A percentile compares a stretch with the other conserved stretches of the same genome.
Evolutionary conservation across 1,284 basidiomycete species (phyloP).

Genomic region (Apiotrichum veenhuisii): DNA sequence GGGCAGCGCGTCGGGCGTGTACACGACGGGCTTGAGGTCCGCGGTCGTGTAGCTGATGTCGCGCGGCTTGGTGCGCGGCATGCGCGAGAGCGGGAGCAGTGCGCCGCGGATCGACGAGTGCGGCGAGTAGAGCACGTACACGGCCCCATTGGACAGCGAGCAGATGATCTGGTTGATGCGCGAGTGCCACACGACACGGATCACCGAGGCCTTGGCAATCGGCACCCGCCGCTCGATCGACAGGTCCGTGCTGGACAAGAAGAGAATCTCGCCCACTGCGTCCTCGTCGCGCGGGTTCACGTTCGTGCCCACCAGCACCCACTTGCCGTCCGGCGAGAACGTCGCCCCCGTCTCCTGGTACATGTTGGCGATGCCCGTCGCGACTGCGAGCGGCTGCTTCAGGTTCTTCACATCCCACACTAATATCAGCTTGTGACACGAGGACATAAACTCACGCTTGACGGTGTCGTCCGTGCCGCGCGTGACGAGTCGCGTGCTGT

Average conservation of each 20-base stretch:
- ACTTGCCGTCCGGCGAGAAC: conserved; percentile 87
- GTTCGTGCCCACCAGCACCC: conserved; percentile 69
- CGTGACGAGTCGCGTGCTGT: conserved; percentile 74
- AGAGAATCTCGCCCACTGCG: conserved; percentile 61
- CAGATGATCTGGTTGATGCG: conserved; percentile 94
- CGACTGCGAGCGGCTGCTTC: conserved; percentile 71
- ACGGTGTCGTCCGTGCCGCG: conserved; percentile 90
- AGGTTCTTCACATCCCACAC: conserved; percentile 92
- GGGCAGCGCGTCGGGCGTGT: conserved; percentile 82
- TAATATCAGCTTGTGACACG: conserved; percentile 43
- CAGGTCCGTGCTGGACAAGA: conserved; percentile 66
- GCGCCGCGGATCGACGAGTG: conserved; percentile 82
- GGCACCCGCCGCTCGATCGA: conserved; percentile 60
- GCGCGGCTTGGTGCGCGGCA: conserved; percentile 62
- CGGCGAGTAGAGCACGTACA: conserved; percentile 87
- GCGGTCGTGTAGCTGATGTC: conserved; percentile 78
- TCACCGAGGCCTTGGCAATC: conserved; percentile 66
- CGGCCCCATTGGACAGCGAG: conserved; percentile 78
- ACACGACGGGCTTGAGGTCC: conserved; percentile 67
- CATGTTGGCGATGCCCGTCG: conserved; percentile 64
- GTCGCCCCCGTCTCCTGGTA: conserved; percentile 88
- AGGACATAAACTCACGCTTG: conserved; percentile 64
- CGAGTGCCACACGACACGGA: conserved; percentile 89
- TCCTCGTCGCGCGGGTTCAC: conserved; percentile 60
- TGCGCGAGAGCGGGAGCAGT: conserved; percentile 68